Evolutionary conservation across 176 grass and related monocot genomes (phyloP), one percentile per base, ranked within the genome.

Genomic region (Otatea glauca): DNA sequence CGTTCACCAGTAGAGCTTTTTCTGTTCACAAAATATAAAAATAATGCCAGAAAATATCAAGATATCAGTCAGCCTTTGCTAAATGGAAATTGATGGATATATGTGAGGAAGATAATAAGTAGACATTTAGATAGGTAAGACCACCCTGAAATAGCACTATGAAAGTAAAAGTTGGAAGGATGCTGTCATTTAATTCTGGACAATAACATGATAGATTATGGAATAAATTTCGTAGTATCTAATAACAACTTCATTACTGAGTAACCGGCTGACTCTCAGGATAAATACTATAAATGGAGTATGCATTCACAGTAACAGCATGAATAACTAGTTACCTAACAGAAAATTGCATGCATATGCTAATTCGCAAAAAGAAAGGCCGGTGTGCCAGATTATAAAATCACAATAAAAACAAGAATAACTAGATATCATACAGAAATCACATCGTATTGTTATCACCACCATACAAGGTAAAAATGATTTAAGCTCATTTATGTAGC

Each of bases 1-100:
- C 60, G 77, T 65, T 84, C 86, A 35, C 85, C 93, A 77, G 65
- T 86, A 60, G 80, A 86, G 68, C 38, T 85, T 89, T 94, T 94
- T 71, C 97, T 99, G 75, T 70, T 68, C 15, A 75, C 8, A 71
- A 55, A 83, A 64, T 64, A 64, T 41, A 7, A 15, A 64, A 74
- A 87, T 7, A 59, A 61, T 34, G 42, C 65, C 15, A 59, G 7
- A 87, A 76, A 80, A 80, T 75, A n/a, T 68, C 55, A 70, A 86
- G 25, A 76, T 54, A 58, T 51, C 23, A 83, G 54, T 43, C 35
- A 56, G 25, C 35, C 18, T 74, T 68, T 79, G 44, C 53, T 55
- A 39, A 75, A 86, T 64, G 58, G 45, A 76, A 78, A 60, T 42
- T 65, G 32, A 74, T 68, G 45, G 21, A 25, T 66, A 82, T 75